Evolutionary conservation across 202 grass and related monocot genomes (phyloP).

Genomic region (Musa balbisiana): DNA sequence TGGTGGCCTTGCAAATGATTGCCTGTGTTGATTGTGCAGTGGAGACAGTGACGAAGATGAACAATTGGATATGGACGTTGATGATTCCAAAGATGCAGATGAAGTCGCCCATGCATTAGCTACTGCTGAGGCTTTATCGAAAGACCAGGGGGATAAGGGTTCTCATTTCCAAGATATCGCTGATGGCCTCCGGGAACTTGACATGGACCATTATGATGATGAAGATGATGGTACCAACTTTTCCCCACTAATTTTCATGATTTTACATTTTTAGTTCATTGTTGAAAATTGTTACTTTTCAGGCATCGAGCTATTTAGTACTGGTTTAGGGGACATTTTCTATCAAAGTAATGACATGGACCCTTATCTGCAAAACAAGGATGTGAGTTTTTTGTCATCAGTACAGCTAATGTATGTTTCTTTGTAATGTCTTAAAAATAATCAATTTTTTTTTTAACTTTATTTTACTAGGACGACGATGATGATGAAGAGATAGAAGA

Average conservation of each 20-base stretch:
- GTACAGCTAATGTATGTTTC: background rate
- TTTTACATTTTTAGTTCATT: background rate
- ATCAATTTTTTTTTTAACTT: background rate
- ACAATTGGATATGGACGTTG: constrained; percentile 49
- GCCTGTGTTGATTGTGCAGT: constrained; percentile 18
- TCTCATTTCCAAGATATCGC: constrained; percentile 33
- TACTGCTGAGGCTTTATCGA: constrained; percentile 51
- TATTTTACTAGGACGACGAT: constrained; percentile 27
- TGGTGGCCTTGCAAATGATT: no score
- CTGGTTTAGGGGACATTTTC: constrained; percentile 50
- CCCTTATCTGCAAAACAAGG: constrained; percentile 58
- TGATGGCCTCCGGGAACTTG: constrained; percentile 55
- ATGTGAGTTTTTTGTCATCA: constrained; percentile 24
- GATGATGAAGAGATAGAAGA: constrained; percentile 75
- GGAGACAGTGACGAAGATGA: constrained; percentile 42
- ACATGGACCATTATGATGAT: constrained; percentile 96
- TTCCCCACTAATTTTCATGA: background rate
- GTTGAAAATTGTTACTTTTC: background rate
- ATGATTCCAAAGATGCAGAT: constrained; percentile 33
- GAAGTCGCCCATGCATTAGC: constrained; percentile 52
- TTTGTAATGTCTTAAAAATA: background rate
- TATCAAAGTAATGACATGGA: constrained; percentile 64
- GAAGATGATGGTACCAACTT: constrained; percentile 54
- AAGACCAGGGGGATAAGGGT: constrained; percentile 24
- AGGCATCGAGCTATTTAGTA: constrained; percentile 64